A percentile compares a stretch with the other conserved stretches of the same genome.
phyloP scores from a whole-genome alignment of 176 grass and related monocot species.

The Microstegium vimineum region DNA sequence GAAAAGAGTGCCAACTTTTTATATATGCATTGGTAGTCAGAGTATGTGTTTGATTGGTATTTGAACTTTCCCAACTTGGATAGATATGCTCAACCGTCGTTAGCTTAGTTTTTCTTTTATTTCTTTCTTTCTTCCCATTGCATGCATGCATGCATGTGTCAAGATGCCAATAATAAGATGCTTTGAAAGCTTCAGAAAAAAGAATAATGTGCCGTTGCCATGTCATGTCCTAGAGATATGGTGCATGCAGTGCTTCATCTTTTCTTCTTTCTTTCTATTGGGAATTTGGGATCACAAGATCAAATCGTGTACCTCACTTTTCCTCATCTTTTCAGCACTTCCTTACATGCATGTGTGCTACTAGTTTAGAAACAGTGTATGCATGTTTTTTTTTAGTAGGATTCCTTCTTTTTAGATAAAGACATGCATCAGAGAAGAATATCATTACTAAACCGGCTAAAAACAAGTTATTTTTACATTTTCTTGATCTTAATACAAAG shows the following conservation, averaged over 20 bases:
- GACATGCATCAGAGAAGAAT: too few species aligned
- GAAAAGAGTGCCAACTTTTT: not conserved
- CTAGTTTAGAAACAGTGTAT: not conserved
- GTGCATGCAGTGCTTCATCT: not conserved
- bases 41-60: conserved; percentile 19
- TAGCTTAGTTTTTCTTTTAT: not conserved
- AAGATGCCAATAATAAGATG: conserved; percentile 35
- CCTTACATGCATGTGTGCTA: too few species aligned
- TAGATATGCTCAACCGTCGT: not conserved
- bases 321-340: not conserved
- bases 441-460: too few species aligned
- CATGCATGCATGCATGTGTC: not conserved
- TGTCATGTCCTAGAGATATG: conserved; percentile 27
- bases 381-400: not conserved
- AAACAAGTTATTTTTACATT: too few species aligned
- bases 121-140: not conserved
- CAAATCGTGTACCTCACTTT: not conserved
- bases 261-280: not conserved
- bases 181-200: conserved; percentile 28
- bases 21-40: not conserved
- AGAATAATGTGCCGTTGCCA: conserved; percentile 24
- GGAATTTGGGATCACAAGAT: not conserved
- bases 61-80: conserved; percentile 6
- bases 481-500: too few species aligned
- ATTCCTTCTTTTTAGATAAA: not conserved